A percentile compares a stretch with the other conserved stretches of the same genome.
These are phyloP conservation scores for Phialocephala sp. DNA, from an alignment of 2,329 filamentous ascomycete genomes.

Conservation along the genomic window DNA sequence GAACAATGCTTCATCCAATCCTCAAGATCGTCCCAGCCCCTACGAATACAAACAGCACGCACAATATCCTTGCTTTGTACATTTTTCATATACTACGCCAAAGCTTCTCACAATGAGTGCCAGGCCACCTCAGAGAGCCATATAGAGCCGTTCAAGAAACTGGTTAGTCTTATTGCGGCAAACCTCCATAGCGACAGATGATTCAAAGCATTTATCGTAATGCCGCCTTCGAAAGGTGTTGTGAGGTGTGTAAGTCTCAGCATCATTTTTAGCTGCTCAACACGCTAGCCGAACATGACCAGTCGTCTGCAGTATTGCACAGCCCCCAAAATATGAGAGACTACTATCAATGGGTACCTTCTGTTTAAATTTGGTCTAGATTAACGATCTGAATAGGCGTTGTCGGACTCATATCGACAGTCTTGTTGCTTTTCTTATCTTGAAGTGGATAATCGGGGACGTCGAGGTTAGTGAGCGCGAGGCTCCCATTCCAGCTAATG, in stretches of 20 bases:
- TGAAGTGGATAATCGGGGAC: neutral
- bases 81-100: slow-evolving; percentile 5
- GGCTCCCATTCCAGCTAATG: neutral
- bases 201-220: too few species aligned
- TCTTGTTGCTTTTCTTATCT: neutral
- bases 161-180: neutral
- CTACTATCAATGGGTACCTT: too few species aligned
- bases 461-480: neutral
- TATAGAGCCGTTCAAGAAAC: slow-evolving; percentile 7
- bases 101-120: slow-evolving; percentile 11
- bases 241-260: neutral
- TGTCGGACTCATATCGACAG: neutral
- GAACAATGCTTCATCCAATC: neutral
- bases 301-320: too few species aligned
- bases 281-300: too few species aligned
- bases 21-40: neutral
- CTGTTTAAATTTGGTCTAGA: too few species aligned
- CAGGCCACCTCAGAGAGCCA: slow-evolving; percentile 16
- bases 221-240: neutral
- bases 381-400: neutral
- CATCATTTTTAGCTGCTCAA: neutral
- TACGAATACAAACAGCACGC: slow-evolving; percentile 16
- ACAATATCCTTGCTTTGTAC: slow-evolving; percentile 9
- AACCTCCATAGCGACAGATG: too few species aligned
- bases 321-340: too few species aligned